Evolutionary conservation across 176 grass and related monocot genomes (phyloP), one percentile per base, ranked within the genome.

Genomic region (Oryza longistaminata): DNA sequence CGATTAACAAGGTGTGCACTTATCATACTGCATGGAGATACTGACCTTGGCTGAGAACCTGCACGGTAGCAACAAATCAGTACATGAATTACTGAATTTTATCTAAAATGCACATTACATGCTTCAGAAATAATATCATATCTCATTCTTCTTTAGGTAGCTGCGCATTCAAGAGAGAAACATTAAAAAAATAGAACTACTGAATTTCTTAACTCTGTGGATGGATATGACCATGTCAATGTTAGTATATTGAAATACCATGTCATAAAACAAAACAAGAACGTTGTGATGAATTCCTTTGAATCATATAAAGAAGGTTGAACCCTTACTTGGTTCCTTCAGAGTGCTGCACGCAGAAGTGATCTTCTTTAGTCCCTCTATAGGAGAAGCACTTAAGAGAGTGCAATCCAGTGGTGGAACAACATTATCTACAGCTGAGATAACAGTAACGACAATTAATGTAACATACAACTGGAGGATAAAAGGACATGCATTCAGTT

Each of bases 21-120:
- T 78, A 39, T 58, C 67, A 43, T 76, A 80, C 81, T 46, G n/a
- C 75, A 65, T 62, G 77, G 44, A 45, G 46, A 84, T 75, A 88
- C 80, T 86, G 39, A 83, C 85, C 85, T 87, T 86, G 64, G 70
- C 14, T 90, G 84, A 86, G 61, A 92, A 73, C 74, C 90, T 95
- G 88, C 66, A 86, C 27, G 65, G 68, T 62, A 87, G 85, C 37
- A 72, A 68, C 17, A 72, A 73, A 81, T 50, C 27, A 83, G 14
- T 34, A 48, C 58, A 60, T 66, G 42, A 77, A 67, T 72, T 79
- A 26, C n/a, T 50, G 29, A 49, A 76, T 22, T 85, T 70, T 39
- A 39, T 68, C 67, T 4, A 52, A 65, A 82, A 72, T 25, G 27
- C 14, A 61, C 42, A 61, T 77, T 42, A 46, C 44, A 79, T 4